Conservation (phyloP, 2,329 filamentous ascomycete species). For the Aspergillus uvarum region DNA sequence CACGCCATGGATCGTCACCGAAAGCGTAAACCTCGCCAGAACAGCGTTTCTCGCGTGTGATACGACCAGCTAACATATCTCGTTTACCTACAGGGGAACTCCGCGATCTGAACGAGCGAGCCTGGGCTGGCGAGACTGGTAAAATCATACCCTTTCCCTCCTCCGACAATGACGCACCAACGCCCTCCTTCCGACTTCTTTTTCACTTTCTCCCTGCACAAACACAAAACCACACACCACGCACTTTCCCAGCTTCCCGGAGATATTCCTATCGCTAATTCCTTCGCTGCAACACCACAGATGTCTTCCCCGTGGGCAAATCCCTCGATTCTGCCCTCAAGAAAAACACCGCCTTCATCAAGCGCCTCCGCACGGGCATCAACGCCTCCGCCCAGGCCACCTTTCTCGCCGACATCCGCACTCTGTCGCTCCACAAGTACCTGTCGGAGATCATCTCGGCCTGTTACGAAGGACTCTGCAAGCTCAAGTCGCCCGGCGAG, state of each 20-base stretch:
- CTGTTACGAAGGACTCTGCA: slow-evolving; percentile 90
- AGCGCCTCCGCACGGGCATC: slow-evolving; percentile 86
- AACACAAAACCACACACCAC: background rate
- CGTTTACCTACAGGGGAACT: slow-evolving; percentile 67
- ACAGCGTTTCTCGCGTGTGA: background rate
- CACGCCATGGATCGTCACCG: slow-evolving; percentile 50
- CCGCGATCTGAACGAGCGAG: slow-evolving; percentile 80
- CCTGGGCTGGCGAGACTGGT: slow-evolving; percentile 90
- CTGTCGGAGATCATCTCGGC: slow-evolving; percentile 95
- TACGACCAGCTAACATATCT: background rate
- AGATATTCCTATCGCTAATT: slow-evolving; percentile 12
- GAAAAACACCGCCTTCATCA: slow-evolving; percentile 98
- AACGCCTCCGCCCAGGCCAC: slow-evolving; percentile 75
- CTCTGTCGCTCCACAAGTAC: slow-evolving; percentile 91
- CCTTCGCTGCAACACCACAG: slow-evolving; percentile 48
- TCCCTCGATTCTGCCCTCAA: slow-evolving; percentile 93
- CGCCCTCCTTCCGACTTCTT: background rate
- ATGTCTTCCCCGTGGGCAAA: slow-evolving; percentile 72
- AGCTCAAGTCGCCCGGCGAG: slow-evolving; percentile 86
- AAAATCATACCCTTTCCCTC: slow-evolving; percentile 14
- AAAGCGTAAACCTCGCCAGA: slow-evolving; percentile 43
- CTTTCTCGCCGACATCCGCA: slow-evolving; percentile 86
- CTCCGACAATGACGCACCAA: background rate
- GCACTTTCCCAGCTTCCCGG: slow-evolving; percentile 18
- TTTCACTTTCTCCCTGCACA: slow-evolving; percentile 13